These are phyloP conservation scores for Nicotiana paniculata DNA, from an alignment of 257 asterid species.

Conservation along the genomic window DNA sequence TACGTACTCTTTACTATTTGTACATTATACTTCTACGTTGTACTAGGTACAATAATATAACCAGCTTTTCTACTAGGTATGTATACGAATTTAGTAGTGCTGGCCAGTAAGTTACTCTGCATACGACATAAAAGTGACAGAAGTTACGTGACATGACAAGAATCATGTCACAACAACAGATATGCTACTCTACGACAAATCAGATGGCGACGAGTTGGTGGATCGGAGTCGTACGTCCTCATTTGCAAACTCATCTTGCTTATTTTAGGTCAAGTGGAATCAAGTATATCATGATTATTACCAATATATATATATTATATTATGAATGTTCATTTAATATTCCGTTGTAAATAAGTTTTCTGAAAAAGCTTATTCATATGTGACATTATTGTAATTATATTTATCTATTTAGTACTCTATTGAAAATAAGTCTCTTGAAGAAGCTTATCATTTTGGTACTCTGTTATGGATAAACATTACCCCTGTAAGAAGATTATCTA, in stretches of 20 bases:
- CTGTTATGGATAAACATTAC: too few species aligned
- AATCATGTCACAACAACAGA: background rate
- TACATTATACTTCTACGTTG: background rate
- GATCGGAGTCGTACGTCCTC: background rate
- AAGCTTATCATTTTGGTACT: too few species aligned
- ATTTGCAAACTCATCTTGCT: background rate
- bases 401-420: too few species aligned
- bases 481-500: too few species aligned
- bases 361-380: too few species aligned
- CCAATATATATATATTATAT: too few species aligned
- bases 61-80: background rate
- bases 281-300: too few species aligned
- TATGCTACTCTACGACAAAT: background rate
- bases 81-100: background rate
- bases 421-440: too few species aligned
- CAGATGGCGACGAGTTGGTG: background rate
- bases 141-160: constrained; percentile 4
- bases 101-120: background rate
- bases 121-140: constrained; percentile 9
- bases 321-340: too few species aligned
- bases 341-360: too few species aligned
- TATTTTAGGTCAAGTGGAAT: too few species aligned
- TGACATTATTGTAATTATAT: too few species aligned
- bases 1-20: background rate
- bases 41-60: background rate